Evolutionary conservation across 495 filamentous ascomycete species (phyloP).

Genomic region (Sabuloglossum arenarium): DNA sequence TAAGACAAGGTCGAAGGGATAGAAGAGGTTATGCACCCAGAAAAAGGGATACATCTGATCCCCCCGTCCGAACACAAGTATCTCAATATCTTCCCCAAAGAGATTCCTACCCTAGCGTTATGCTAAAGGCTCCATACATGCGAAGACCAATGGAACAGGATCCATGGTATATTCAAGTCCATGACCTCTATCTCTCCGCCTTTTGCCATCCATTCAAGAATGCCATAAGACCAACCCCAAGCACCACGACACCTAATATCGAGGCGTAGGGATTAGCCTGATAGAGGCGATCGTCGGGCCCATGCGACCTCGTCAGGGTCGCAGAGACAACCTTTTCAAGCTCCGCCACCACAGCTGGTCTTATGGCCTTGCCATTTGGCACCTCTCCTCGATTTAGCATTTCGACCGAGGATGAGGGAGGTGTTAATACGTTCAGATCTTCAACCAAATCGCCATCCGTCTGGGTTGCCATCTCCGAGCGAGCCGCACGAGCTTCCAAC

Average conservation of each 20-base stretch:
- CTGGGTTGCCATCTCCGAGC: neutral
- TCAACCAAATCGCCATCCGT: neutral
- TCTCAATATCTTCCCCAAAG: neutral
- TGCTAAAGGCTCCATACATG: neutral
- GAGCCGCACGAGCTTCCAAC: slow-evolving; percentile 3
- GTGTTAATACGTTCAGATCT: neutral
- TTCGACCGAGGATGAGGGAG: slow-evolving; percentile 1
- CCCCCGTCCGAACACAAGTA: neutral
- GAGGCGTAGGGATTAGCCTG: slow-evolving; percentile 65
- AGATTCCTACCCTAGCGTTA: neutral
- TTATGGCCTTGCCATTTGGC: slow-evolving; percentile 14
- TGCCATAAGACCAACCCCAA: slow-evolving; percentile 85
- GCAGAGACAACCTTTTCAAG: slow-evolving; percentile 21
- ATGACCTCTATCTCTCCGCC: slow-evolving; percentile 30
- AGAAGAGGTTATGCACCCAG: neutral
- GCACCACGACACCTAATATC: slow-evolving; percentile 70
- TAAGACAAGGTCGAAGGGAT: neutral
- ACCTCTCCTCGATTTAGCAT: slow-evolving; percentile 9
- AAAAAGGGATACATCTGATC: neutral
- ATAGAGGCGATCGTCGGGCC: slow-evolving; percentile 25
- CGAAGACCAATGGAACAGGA: neutral
- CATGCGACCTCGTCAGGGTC: slow-evolving; percentile 19
- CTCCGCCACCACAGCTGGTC: slow-evolving; percentile 14
- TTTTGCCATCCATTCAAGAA: slow-evolving; percentile 81
- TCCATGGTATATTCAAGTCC: neutral